phyloP scores from a whole-genome alignment of 2,329 filamentous ascomycete genomes.

The Harringtonia aguacate region DNA sequence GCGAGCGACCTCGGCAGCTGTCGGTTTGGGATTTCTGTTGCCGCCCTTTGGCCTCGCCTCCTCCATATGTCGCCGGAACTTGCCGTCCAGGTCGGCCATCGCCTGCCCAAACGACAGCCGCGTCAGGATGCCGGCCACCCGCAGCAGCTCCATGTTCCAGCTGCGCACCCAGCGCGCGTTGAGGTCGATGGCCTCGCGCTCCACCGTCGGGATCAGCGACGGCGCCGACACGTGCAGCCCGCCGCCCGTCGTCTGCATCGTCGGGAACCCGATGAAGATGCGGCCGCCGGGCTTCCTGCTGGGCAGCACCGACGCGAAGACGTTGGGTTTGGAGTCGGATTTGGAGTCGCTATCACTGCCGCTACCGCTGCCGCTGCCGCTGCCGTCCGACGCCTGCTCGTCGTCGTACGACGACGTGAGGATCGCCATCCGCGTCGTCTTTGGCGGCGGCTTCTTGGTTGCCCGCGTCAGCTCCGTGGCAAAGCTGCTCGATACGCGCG shows the following conservation, averaged over 20 bases:
- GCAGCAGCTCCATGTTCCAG: slow-evolving; percentile 91
- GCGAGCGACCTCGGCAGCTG: slow-evolving; percentile 51
- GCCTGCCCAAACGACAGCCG: slow-evolving; percentile 81
- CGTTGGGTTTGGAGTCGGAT: too few species aligned
- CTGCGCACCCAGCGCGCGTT: slow-evolving; percentile 90
- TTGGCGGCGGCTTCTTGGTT: slow-evolving; percentile 94
- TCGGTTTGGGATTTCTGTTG: slow-evolving; percentile 13
- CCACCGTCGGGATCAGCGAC: slow-evolving; percentile 92
- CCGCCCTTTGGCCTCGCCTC: slow-evolving; percentile 2
- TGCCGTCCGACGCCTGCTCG: slow-evolving; percentile 50
- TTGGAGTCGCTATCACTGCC: too few species aligned
- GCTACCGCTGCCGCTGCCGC: slow-evolving; percentile 45
- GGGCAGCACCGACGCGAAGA: slow-evolving; percentile 85
- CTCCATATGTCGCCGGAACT: slow-evolving; percentile 33
- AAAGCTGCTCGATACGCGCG: slow-evolving; percentile 61
- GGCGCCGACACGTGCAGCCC: slow-evolving; percentile 92
- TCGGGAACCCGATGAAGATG: slow-evolving; percentile 96
- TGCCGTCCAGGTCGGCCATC: slow-evolving; percentile 64
- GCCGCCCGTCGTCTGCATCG: slow-evolving; percentile 89
- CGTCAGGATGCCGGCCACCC: slow-evolving; percentile 81
- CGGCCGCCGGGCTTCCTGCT: slow-evolving; percentile 71
- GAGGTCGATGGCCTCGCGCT: slow-evolving; percentile 91
- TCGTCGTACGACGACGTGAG: slow-evolving; percentile 88
- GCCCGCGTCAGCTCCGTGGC: slow-evolving; percentile 83
- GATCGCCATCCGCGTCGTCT: slow-evolving; percentile 73